These are phyloP conservation scores for Dalbergia oliveri DNA, from an alignment of 306 rosid genomes.

Conservation along the genomic window DNA sequence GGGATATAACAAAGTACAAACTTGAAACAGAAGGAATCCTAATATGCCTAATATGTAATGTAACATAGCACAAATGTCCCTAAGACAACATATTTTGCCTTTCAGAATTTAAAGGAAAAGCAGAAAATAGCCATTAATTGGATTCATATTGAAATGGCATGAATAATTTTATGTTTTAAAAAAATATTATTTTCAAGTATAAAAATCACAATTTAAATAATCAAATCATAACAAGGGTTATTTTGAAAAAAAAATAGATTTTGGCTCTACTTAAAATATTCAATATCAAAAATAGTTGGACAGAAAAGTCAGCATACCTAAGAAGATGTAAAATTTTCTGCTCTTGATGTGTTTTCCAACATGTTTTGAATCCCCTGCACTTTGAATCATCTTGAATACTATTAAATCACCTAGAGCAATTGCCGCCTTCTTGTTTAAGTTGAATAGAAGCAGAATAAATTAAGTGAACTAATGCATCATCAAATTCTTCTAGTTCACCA, in stretches of 20 bases:
- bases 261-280: slow-evolving; percentile 26
- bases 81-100: no score
- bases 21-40: slow-evolving; percentile 6
- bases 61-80: no score
- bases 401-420: slow-evolving; percentile 43
- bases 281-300: neutral
- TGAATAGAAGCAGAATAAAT: slow-evolving; percentile 74
- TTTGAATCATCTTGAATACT: slow-evolving; percentile 22
- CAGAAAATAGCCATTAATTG: neutral
- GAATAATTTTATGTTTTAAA: neutral
- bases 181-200: neutral
- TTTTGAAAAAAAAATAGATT: neutral
- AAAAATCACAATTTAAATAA: neutral
- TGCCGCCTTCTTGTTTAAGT: slow-evolving; percentile 62
- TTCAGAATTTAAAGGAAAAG: neutral
- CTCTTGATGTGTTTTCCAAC: slow-evolving; percentile 1
- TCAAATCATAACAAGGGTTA: neutral
- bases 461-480: slow-evolving; percentile 65
- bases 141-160: slow-evolving; percentile 8
- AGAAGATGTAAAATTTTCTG: neutral
- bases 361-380: slow-evolving; percentile 28
- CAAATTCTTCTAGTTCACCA: slow-evolving; percentile 77
- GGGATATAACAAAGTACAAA: neutral
- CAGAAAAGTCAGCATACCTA: slow-evolving; percentile 32
- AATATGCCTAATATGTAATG: neutral